Percentiles rank a stretch among this genome's conserved stretches.
phyloP scores from a whole-genome alignment of 1,139 yeast genomes.

The Pichia sp. region DNA sequence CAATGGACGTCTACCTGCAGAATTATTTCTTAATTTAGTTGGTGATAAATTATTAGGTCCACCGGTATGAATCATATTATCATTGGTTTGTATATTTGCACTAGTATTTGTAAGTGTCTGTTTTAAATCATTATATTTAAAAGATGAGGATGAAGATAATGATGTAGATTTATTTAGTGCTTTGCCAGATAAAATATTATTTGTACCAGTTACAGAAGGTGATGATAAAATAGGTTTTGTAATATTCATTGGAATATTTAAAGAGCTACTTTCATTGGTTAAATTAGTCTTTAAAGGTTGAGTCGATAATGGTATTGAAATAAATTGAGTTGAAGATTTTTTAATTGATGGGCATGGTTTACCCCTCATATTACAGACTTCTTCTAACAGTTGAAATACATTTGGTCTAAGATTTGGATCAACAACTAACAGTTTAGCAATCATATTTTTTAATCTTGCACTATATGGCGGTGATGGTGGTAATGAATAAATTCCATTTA shows the following conservation, averaged over 20 bases:
- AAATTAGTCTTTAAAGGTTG: not conserved
- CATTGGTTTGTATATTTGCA: not conserved
- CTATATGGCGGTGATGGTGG: conserved; percentile 52
- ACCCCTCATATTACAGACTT: conserved; percentile 56
- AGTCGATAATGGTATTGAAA: not conserved
- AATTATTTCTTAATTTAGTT: conserved; percentile 1
- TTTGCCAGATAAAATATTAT: conserved; percentile 1
- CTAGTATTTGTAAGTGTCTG: conserved; percentile 2
- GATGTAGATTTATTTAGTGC: not conserved
- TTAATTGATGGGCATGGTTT: conserved; percentile 28
- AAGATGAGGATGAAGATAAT: not conserved
- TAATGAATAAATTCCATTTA: conserved; percentile 60
- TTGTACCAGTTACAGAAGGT: not conserved
- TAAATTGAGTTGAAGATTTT: not conserved
- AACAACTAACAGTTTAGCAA: conserved; percentile 40
- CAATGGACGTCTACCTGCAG: conserved; percentile 10
- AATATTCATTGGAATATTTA: too few species aligned
- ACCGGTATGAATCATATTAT: not conserved
- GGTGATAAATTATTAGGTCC: not conserved
- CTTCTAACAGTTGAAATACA: conserved; percentile 61
- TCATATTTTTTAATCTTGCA: conserved; percentile 61
- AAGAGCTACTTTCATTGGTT: too few species aligned
- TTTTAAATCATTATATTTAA: conserved; percentile 7
- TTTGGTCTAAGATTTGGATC: conserved; percentile 71
- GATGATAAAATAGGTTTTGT: too few species aligned